A percentile compares a stretch with the other conserved stretches of the same genome.
phyloP scores from a whole-genome alignment of 2,329 filamentous ascomycete genomes.

The Talaromyces sp. region DNA sequence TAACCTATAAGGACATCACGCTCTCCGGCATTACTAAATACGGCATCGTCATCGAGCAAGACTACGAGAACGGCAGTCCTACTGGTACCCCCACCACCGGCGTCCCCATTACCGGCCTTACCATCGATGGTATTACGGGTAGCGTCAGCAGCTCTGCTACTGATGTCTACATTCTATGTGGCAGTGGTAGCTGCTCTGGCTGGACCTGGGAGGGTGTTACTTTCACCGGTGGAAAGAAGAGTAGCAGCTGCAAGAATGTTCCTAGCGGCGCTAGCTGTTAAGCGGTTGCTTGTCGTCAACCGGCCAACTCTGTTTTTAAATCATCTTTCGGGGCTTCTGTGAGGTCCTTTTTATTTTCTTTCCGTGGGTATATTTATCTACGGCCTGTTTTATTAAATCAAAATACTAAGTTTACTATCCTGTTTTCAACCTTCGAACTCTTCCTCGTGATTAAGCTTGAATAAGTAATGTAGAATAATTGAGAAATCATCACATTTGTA shows the following conservation, averaged over 20 bases:
- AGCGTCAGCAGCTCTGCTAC: conserved; percentile 48
- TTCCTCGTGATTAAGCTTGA: no score
- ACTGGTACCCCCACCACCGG: conserved; percentile 38
- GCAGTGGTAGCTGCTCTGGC: conserved; percentile 48
- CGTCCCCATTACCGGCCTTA: conserved; percentile 34
- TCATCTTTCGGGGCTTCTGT: neutral
- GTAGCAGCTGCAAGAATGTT: conserved; percentile 41
- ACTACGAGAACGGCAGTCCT: conserved; percentile 51
- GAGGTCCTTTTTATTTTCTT: neutral
- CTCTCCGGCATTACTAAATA: conserved; percentile 52
- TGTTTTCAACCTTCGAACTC: no score
- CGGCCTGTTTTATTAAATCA: neutral
- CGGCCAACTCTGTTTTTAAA: neutral
- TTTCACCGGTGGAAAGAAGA: conserved; percentile 52
- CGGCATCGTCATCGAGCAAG: conserved; percentile 58
- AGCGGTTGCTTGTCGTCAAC: neutral
- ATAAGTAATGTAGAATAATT: no score
- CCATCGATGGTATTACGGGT: conserved; percentile 40
- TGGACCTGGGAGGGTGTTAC: conserved; percentile 53
- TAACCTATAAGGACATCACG: conserved; percentile 55
- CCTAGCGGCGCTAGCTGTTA: conserved; percentile 35
- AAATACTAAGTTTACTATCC: no score
- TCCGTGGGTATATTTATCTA: neutral
- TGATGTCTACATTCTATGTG: conserved; percentile 51
- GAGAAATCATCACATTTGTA: no score